Evolutionary conservation across 352 stramenopile genomes (phyloP).

Genomic region (Phytophthora agathidicida): DNA sequence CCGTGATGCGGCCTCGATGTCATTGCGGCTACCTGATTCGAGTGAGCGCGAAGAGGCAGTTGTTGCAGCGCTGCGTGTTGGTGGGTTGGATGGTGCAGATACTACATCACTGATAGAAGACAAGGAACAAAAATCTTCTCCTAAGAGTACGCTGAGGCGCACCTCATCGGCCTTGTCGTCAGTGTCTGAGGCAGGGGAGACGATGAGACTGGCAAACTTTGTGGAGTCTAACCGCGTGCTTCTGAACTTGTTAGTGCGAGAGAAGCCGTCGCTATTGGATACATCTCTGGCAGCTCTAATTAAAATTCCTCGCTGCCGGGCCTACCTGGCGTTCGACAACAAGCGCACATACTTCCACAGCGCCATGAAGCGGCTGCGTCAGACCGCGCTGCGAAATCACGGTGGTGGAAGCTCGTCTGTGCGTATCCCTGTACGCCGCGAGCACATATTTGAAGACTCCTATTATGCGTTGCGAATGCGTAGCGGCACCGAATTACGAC

Average conservation of each 20-base stretch:
- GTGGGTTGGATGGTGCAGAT: slow-evolving; percentile 57
- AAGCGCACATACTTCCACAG: slow-evolving; percentile 99
- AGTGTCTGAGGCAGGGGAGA: slow-evolving; percentile 58
- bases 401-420: slow-evolving; percentile 92
- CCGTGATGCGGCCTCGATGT: slow-evolving; percentile 83
- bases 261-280: slow-evolving; percentile 97
- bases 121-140: slow-evolving; percentile 36
- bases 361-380: slow-evolving; percentile 92
- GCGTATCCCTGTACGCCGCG: slow-evolving; percentile 90
- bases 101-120: slow-evolving; percentile 32
- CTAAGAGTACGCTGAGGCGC: slow-evolving; percentile 39
- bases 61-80: slow-evolving; percentile 70
- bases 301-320: slow-evolving; percentile 94
- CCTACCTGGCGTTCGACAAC: slow-evolving; percentile 99
- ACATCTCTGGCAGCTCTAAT: slow-evolving; percentile 96
- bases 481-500: slow-evolving; percentile 96
- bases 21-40: slow-evolving; percentile 70
- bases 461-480: slow-evolving; percentile 98
- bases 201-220: slow-evolving; percentile 90
- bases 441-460: slow-evolving; percentile 99
- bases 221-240: slow-evolving; percentile 96
- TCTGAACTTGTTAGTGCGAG: slow-evolving; percentile 97
- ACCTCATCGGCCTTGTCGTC: slow-evolving; percentile 45
- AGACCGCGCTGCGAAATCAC: slow-evolving; percentile 82
- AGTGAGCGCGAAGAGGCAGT: slow-evolving; percentile 79